Conservation (phyloP, 495 filamentous ascomycete genomes). For the Hypoxylon crocopeplum region DNA sequence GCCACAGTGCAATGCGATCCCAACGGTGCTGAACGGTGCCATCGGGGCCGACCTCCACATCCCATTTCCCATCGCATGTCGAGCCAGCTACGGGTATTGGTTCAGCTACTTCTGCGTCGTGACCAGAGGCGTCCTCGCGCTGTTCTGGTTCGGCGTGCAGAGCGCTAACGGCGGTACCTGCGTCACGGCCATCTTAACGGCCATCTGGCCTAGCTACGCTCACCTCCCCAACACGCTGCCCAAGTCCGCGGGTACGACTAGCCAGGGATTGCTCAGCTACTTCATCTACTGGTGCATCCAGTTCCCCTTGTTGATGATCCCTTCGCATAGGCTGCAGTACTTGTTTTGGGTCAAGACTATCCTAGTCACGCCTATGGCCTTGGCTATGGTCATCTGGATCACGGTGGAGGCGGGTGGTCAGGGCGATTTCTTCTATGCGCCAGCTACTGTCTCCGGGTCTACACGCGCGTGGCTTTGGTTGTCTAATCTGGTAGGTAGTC, state of each 20-base stretch:
- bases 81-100: constrained; percentile 73
- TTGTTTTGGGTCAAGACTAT: constrained; percentile 63
- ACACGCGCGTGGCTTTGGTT: constrained; percentile 45
- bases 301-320: constrained; percentile 60
- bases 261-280: constrained; percentile 65
- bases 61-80: constrained; percentile 69
- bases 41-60: constrained; percentile 67
- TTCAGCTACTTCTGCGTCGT: constrained; percentile 69
- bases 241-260: constrained; percentile 63
- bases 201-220: constrained; percentile 69
- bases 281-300: constrained; percentile 65
- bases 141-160: constrained; percentile 77
- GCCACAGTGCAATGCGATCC: constrained; percentile 56
- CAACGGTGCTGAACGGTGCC: constrained; percentile 67
- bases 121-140: constrained; percentile 65
- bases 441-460: constrained; percentile 45
- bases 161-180: constrained; percentile 69
- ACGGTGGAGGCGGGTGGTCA: constrained; percentile 52
- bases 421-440: constrained; percentile 51
- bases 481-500: constrained; percentile 31
- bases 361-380: constrained; percentile 57
- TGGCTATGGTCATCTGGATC: constrained; percentile 61
- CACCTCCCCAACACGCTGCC: constrained; percentile 61
- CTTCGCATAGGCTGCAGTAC: constrained; percentile 59
- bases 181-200: constrained; percentile 69